Evolutionary conservation across 2,329 filamentous ascomycete species (phyloP), one percentile per base, ranked within the genome.

Genomic region (Venturia pyrina): DNA sequence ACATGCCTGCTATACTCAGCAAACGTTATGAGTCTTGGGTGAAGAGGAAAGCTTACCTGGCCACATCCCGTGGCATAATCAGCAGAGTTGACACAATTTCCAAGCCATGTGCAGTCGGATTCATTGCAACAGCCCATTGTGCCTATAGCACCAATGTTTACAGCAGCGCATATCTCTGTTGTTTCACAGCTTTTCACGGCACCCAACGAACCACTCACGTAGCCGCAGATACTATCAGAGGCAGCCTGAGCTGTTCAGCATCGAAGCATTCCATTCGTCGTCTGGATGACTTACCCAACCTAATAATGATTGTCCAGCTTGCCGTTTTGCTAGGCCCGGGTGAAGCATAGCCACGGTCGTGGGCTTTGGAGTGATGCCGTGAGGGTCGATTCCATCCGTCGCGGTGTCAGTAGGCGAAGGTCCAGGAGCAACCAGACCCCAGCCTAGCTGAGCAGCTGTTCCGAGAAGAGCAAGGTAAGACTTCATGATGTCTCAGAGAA

Each of bases 161-260:
- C 65, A 15, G 59, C 65, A 24, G 65, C 65, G 21, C 65, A 66
- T 32, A 21, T 6, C 37, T 63, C 17, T 2, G 41, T 53, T 37
- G 19, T 34, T 2, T 10, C 24, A 13, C 65, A 66, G 10, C 62
- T 66, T 48, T 63, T 66, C 3, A 28, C 13, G 13, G 43, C 48
- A 13, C 62, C 65, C 8, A 65, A n/a, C 15, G 17, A 28, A 1
- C 65, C 65, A 32, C 34, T 43, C 21, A 66, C 65, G 48, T 41
- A 66, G 15, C 65, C 65, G 62, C 65, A 66, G 7, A 63, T 65
- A 48, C 65, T 66, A 41, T 66, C 65, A 21, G 61, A 43, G 10
- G 48, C 44, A 32, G 28, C 10, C 61, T 63, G 17, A 6, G 21
- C 10, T 7, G 6, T 2, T 56, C 28, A 56, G 24, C 19, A 56